These are phyloP conservation scores for Leishmania martiniquensis DNA, from an alignment of 208 protist species.

Conservation along the genomic window DNA sequence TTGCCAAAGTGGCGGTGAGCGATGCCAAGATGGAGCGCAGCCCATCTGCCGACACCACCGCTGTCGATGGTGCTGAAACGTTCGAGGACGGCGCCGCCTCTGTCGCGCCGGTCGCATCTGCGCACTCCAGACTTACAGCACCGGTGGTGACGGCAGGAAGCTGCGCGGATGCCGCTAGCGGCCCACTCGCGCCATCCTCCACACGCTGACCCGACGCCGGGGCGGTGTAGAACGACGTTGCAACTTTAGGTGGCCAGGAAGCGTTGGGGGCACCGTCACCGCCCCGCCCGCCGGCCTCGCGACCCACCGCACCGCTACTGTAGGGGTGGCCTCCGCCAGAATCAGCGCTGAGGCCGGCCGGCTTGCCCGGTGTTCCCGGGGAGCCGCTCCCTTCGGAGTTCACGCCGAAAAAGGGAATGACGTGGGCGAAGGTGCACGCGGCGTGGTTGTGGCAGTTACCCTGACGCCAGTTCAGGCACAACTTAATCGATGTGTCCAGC, in stretches of 20 bases:
- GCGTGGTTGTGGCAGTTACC: conserved; percentile 75
- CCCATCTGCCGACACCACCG: conserved; percentile 18
- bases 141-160: not conserved
- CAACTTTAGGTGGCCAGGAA: conserved; percentile 20
- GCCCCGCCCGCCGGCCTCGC: not conserved
- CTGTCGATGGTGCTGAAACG: not conserved
- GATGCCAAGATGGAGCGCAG: conserved; percentile 16
- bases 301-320: conserved; percentile 8
- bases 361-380: conserved; percentile 11
- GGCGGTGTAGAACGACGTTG: conserved; percentile 10
- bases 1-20: conserved; percentile 9
- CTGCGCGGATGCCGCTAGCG: not conserved
- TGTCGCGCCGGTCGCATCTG: not conserved
- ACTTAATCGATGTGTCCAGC: conserved; percentile 62
- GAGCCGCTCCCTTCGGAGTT: conserved; percentile 4
- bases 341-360: not conserved
- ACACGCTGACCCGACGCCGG: not conserved
- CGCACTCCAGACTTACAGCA: not conserved
- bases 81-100: not conserved
- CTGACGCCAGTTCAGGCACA: conserved; percentile 78
- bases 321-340: not conserved
- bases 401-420: conserved; percentile 56
- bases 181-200: not conserved
- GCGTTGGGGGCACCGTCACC: not conserved
- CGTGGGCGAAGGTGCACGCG: conserved; percentile 79